Conservation (phyloP, 805 yeast species). For the Nakazawaea peltata region DNA sequence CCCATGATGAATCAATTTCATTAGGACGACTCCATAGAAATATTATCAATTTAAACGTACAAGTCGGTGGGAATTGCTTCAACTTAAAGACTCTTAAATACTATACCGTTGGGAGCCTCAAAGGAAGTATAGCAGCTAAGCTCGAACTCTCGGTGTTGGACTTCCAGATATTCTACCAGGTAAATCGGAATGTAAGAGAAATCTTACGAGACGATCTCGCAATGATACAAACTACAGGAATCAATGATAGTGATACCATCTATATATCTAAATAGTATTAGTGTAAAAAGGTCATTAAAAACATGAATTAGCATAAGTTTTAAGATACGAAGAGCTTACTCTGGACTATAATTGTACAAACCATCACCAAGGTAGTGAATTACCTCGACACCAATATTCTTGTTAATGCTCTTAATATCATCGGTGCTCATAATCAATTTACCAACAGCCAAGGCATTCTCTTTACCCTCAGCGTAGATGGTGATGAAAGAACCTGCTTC, state of each 20-base stretch:
- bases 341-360: conserved; percentile 58
- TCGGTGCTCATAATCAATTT: conserved; percentile 79
- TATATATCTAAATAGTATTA: too few relatives aligned
- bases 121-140: conserved; percentile 16
- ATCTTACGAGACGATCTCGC: conserved; percentile 17
- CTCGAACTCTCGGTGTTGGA: conserved; percentile 12
- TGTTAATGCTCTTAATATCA: conserved; percentile 74
- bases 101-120: conserved; percentile 21
- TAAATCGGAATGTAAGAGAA: conserved; percentile 15
- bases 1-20: too few relatives aligned
- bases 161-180: conserved; percentile 13
- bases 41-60: too few relatives aligned
- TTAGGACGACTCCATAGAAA: neutral
- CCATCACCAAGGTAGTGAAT: conserved; percentile 86
- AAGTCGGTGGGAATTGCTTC: too few relatives aligned
- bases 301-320: neutral
- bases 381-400: conserved; percentile 85
- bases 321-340: conserved; percentile 17
- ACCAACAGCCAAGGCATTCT: conserved; percentile 87
- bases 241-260: conserved; percentile 10
- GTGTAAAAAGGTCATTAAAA: neutral
- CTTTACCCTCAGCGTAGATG: conserved; percentile 89
- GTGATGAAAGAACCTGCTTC: conserved; percentile 67
- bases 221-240: conserved; percentile 15
- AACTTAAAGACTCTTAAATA: conserved; percentile 3